Evolutionary conservation across 441 rosid genomes (phyloP).

Genomic region (Populus hybrid): DNA sequence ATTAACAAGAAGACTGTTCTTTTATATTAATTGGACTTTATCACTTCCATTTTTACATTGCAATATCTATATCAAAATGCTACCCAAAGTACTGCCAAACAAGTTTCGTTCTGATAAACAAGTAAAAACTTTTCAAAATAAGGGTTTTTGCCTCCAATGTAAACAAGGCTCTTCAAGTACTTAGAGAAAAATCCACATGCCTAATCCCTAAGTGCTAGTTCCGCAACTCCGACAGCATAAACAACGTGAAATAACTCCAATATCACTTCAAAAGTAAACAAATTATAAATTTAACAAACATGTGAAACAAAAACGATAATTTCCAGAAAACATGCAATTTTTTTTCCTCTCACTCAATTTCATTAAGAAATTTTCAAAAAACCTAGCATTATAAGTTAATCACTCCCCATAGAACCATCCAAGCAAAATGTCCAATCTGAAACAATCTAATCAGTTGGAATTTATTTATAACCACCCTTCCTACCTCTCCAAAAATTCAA

Average conservation of each 20-base stretch:
- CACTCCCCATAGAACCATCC: background rate
- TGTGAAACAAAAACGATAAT: background rate
- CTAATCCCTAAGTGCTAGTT: background rate
- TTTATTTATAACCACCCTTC: background rate
- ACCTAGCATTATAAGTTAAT: background rate
- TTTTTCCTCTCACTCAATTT: background rate
- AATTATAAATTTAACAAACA: background rate
- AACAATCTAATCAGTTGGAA: background rate
- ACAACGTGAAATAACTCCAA: background rate
- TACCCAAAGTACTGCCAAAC: background rate
- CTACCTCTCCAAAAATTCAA: background rate
- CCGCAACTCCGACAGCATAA: background rate
- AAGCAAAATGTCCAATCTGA: background rate
- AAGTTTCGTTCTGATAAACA: background rate
- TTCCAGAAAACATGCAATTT: background rate
- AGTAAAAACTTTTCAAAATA: background rate
- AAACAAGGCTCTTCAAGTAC: background rate
- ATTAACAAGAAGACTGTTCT: background rate
- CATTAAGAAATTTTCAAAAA: background rate
- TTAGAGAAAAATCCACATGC: background rate
- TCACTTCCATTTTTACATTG: background rate
- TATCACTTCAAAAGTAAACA: background rate
- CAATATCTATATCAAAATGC: background rate
- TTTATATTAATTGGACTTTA: background rate
- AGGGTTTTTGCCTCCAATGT: background rate